phyloP scores from a whole-genome alignment of 2,329 filamentous ascomycete genomes.

The Helminthosporium solani region DNA sequence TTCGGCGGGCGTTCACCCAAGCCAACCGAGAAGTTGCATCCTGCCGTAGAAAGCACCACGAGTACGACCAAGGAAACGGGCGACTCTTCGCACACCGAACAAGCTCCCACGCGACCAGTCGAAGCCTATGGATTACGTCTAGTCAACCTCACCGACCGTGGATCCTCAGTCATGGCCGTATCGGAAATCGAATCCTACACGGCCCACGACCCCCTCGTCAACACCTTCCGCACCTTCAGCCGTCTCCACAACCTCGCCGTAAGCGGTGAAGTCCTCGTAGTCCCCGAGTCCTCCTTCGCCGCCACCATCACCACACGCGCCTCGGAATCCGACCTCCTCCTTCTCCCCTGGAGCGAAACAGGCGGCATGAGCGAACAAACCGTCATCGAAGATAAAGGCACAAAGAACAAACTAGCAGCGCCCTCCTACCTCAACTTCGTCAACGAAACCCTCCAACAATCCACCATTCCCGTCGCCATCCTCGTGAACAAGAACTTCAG shows the following conservation, averaged over 20 bases:
- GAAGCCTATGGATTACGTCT: slow-evolving; percentile 84
- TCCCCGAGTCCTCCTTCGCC: slow-evolving; percentile 75
- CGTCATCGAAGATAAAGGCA: slow-evolving; percentile 50
- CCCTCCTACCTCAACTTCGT: slow-evolving; percentile 73
- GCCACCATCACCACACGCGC: slow-evolving; percentile 72
- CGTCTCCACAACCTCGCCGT: slow-evolving; percentile 80
- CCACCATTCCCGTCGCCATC: slow-evolving; percentile 70
- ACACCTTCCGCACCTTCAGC: slow-evolving; percentile 86
- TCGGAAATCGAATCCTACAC: slow-evolving; percentile 73
- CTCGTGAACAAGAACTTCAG: slow-evolving; percentile 74
- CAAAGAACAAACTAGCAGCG: slow-evolving; percentile 59
- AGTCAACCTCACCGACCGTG: slow-evolving; percentile 84
- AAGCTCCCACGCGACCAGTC: slow-evolving; percentile 52
- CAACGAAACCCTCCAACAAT: slow-evolving; percentile 62
- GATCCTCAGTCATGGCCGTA: slow-evolving; percentile 93
- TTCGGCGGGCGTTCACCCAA: slow-evolving; percentile 60
- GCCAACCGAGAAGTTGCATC: slow-evolving; percentile 41
- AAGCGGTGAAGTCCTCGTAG: slow-evolving; percentile 76
- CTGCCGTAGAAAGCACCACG: slow-evolving; percentile 29
- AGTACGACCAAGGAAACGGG: slow-evolving; percentile 26
- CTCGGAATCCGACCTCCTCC: slow-evolving; percentile 62
- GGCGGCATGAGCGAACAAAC: slow-evolving; percentile 71
- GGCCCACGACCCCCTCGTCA: slow-evolving; percentile 75
- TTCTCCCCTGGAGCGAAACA: slow-evolving; percentile 88
- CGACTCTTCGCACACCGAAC: slow-evolving; percentile 17